A percentile compares a stretch with the other conserved stretches of the same genome.
These are phyloP conservation scores for Diversispora epigaea DNA, from an alignment of 192 early-diverging fungal genomes.

Conservation along the genomic window DNA sequence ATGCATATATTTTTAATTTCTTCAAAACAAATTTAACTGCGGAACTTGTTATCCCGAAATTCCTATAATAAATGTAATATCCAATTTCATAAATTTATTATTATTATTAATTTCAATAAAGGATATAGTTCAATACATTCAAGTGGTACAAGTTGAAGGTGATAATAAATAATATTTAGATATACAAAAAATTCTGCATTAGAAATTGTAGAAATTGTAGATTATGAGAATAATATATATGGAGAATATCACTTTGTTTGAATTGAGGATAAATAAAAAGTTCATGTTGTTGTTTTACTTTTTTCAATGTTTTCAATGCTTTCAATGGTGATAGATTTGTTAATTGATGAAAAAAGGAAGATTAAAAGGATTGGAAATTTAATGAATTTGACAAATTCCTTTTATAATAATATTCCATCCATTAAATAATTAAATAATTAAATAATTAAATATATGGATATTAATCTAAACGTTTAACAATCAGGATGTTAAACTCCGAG, in stretches of 20 bases:
- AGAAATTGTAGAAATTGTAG: neutral
- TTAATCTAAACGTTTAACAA: too few species aligned
- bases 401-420: neutral
- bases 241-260: neutral
- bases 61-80: constrained; percentile 19
- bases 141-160: neutral
- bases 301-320: too few species aligned
- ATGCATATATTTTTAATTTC: constrained; percentile 3
- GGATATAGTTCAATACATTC: neutral
- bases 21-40: constrained; percentile 9
- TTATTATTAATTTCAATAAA: neutral
- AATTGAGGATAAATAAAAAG: neutral
- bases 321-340: too few species aligned
- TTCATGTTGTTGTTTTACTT: neutral
- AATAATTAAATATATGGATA: neutral
- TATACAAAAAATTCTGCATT: neutral
- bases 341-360: neutral
- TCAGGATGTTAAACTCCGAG: too few species aligned
- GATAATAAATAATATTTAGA: neutral
- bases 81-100: neutral
- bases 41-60: neutral
- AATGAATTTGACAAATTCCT: neutral
- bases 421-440: neutral
- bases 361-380: neutral
- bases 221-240: too few species aligned